Evolutionary conservation across 2,329 filamentous ascomycete species (phyloP), one percentile per base, ranked within the genome.

Genomic region (Paraconiothyrium brasiliense): DNA sequence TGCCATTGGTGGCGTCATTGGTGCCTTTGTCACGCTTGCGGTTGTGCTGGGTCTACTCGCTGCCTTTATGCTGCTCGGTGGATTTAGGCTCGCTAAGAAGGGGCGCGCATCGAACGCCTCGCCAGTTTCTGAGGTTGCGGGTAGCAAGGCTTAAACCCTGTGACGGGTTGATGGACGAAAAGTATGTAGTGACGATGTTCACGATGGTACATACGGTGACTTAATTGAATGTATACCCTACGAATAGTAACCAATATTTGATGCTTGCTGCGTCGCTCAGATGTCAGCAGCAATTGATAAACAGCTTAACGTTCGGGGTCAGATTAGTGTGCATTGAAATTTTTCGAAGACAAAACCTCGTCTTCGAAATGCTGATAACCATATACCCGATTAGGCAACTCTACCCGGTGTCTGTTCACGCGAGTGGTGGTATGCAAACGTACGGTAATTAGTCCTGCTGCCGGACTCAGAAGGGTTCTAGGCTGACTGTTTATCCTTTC

Each of bases 1-100:
- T 41, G 84, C 87, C 6, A 88, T 94, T n/a, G 92, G 92, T 0
- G 92, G 93, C 55, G 92, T 94, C 5, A 93, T 96, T 71, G 89
- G 89, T 39, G 89, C 89, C 0, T 86, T 90, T 83, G 88, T 91
- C 20, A 90, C 89, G 0, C 75, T 91, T 43, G 88, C 83, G 27
- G 87, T 90, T 11, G 80, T 90, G n/a, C 68, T 90, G 47, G 86
- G 85, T 0, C 61, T 60, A 11, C 57, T 87, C 11, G 84, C 86
- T 66, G 83, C 80, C 1, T 66, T 88, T 22, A 76, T 90, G 76
- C 63, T 88, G 47, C 57, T 86, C 8, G 86, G 84, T 64, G 87
- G 87, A 0, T 83, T 88, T 65, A 84, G 85, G 62, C 71, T 90
- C n/a, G 83, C 86, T 4, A 89, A 87, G 80, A 84, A 81, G 77